Evolutionary conservation across 495 filamentous ascomycete genomes (phyloP).

Genomic region (Pyrenopolyporus hunteri): DNA sequence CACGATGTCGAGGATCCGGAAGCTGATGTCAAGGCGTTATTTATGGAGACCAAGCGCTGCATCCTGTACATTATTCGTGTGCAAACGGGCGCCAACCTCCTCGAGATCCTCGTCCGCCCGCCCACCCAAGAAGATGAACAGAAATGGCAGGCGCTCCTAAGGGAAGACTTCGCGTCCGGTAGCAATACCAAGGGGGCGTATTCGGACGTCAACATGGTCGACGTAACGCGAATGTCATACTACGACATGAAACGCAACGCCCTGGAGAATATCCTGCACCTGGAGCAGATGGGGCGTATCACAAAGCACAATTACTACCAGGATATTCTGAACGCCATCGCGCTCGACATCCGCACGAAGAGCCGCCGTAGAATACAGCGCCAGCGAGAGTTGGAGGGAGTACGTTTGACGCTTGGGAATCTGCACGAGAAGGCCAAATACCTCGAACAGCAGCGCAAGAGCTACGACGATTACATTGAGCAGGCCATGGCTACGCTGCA

Average conservation of each 20-base stretch:
- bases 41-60: conserved; percentile 98
- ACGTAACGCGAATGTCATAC: conserved; percentile 90
- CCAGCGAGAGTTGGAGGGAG: conserved; percentile 86
- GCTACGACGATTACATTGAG: conserved; percentile 99
- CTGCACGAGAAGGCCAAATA: conserved; percentile 91
- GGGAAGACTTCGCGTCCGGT: conserved; percentile 77
- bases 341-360: conserved; percentile 95
- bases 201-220: conserved; percentile 86
- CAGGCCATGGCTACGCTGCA: conserved; percentile 98
- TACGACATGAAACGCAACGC: conserved; percentile 89
- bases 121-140: conserved; percentile 86
- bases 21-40: conserved; percentile 85
- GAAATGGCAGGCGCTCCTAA: conserved; percentile 80
- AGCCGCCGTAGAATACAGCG: conserved; percentile 89
- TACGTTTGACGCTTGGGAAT: conserved; percentile 80
- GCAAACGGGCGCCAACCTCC: conserved; percentile 86
- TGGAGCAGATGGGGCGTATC: conserved; percentile 85
- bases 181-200: conserved; percentile 81
- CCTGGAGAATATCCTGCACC: conserved; percentile 88
- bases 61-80: conserved; percentile 98
- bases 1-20: conserved; percentile 93
- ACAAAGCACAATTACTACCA: conserved; percentile 94
- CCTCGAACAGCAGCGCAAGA: conserved; percentile 92
- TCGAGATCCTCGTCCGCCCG: conserved; percentile 93
- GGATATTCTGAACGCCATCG: conserved; percentile 94